Base-by-base conservation (phyloP, 345 rosid genomes). In the Sisymbrium altissimum region DNA sequence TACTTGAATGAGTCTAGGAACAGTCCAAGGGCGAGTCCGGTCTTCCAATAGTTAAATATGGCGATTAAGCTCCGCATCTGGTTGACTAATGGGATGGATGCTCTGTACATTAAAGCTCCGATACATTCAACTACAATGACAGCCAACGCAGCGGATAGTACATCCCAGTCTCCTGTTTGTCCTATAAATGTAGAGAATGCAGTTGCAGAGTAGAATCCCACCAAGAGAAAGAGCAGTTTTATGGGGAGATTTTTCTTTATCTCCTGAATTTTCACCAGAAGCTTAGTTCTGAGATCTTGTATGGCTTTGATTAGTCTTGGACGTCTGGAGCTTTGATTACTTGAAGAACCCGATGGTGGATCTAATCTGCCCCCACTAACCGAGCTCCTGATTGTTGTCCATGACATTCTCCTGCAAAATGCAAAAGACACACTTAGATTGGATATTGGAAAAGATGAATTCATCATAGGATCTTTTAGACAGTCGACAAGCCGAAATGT, bases 131-230 rank as follows among this genome's bases (percentile, higher is more conserved):
- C 96, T 27, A 88, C 81, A 30, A 78, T 77, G 36, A 87, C 93
- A 23, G 97, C 97, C 46, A 90, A 79, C 38, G 84, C 96, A 66
- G 97, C 98, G 69, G 98, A 89, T 14, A 94, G 81, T 52, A 91
- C 93, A 87, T 94, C 98, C 98, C 97, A 94, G 61, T 94, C 98
- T 63, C 96, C 98, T 9, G 95, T 91, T 82, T 94, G 97, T 75
- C 98, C 98, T n/a, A 89, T 94, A 70, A 88, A 90, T 33, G 81
- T 73, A 63, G 81, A 67, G 71, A 68, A 73, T 0, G 81, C 81
- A 38, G 81, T 94, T 59, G 98, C 97, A 71, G 90, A 91, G 62
- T 94, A 94, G 75, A 85, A 94, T 17, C 98, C 98, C 3, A 85
- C 88, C 89, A 94, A 75, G 78, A 94, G 88, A 81, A 89, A 94